These are phyloP conservation scores for Theileria orientalis DNA, from an alignment of 169 alveolate genomes.

Conservation along the genomic window DNA sequence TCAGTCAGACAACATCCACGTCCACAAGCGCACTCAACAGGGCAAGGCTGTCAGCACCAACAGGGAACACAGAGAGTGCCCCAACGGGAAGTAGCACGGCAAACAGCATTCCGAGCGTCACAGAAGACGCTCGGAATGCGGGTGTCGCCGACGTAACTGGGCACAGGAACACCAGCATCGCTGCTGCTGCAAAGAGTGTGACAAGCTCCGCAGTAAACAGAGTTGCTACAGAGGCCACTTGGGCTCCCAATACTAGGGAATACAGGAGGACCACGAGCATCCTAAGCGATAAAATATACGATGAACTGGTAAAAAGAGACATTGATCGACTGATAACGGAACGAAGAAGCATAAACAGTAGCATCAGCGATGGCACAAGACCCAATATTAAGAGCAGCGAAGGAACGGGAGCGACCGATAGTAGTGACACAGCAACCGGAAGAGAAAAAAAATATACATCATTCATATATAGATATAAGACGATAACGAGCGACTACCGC, in stretches of 20 bases:
- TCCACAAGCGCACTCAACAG: neutral
- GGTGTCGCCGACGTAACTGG: neutral
- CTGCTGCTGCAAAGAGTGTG: neutral
- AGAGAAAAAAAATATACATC: constrained; percentile 15
- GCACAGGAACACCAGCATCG: neutral
- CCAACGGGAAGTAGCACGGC: neutral
- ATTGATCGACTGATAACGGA: too few species aligned
- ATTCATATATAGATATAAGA: constrained; percentile 30
- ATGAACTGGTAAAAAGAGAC: too few species aligned
- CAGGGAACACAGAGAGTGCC: neutral
- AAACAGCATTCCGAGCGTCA: neutral
- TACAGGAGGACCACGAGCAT: too few species aligned
- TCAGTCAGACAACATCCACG: too few species aligned
- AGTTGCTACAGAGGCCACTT: too few species aligned
- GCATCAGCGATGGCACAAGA: too few species aligned
- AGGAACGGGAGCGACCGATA: too few species aligned
- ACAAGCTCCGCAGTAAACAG: neutral
- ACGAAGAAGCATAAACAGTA: too few species aligned
- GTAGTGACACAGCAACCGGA: too few species aligned
- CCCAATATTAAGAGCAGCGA: too few species aligned
- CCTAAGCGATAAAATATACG: too few species aligned
- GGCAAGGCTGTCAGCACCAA: neutral
- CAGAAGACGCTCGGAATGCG: neutral
- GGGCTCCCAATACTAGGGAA: too few species aligned
- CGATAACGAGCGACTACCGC: constrained; percentile 23